Evolutionary conservation across 2,329 filamentous ascomycete species (phyloP).

Genomic region (Colletotrichum sojae): DNA sequence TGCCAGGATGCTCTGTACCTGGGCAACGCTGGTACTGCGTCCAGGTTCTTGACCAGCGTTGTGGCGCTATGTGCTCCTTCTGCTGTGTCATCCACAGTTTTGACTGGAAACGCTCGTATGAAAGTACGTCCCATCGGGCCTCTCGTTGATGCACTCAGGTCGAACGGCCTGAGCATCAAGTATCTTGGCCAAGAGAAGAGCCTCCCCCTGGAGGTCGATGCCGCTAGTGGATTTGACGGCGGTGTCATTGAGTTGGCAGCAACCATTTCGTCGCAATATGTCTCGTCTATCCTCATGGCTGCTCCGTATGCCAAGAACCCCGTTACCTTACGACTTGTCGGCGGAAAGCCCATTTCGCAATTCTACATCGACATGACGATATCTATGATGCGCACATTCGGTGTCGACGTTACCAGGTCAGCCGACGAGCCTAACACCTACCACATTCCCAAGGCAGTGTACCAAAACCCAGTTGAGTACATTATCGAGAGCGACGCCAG

Average conservation of each 20-base stretch:
- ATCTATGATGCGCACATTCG: conserved; percentile 96
- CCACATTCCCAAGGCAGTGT: conserved; percentile 88
- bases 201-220: conserved; percentile 85
- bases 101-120: conserved; percentile 97
- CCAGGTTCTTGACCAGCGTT: conserved; percentile 93
- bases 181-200: conserved; percentile 89
- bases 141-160: conserved; percentile 88
- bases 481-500: conserved; percentile 97
- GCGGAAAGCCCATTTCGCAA: conserved; percentile 98
- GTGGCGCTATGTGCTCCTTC: conserved; percentile 84
- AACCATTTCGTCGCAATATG: conserved; percentile 98
- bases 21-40: conserved; percentile 96
- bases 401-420: conserved; percentile 84
- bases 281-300: conserved; percentile 96
- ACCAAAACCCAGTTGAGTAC: conserved; percentile 88
- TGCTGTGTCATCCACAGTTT: conserved; percentile 76
- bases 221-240: conserved; percentile 85
- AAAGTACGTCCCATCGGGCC: conserved; percentile 95
- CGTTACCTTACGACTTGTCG: conserved; percentile 89
- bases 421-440: conserved; percentile 89
- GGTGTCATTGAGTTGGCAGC: conserved; percentile 93
- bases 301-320: conserved; percentile 96
- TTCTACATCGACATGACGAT: conserved; percentile 99
- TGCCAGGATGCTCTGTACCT: conserved; percentile 86
- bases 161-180: conserved; percentile 88